Base-by-base conservation (phyloP, 768 basidiomycete species). In the Cystobasidiopsis lactophilus region DNA sequence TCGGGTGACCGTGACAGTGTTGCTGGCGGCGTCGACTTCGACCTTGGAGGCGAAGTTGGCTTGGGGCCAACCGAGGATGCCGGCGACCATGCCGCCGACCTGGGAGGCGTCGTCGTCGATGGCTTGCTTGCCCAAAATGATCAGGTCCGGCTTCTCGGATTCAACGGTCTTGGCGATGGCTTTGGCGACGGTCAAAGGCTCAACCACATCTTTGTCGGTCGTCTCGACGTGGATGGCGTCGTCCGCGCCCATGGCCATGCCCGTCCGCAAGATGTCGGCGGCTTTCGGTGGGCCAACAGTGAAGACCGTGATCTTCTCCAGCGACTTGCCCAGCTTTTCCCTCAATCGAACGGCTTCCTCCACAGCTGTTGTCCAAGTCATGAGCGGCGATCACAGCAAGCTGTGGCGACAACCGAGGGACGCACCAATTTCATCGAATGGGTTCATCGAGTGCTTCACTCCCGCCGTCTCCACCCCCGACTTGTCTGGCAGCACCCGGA, bases 291-390 rank as follows among this genome's bases (percentile, higher is more conserved):
- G 85, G 2, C 93, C 93, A 59, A 98, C 85, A n/a, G 85, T 82
- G 41, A 95, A 75, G 37, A 83, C 85, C 45, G 80, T 85, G 62
- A 98, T 96, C 51, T 78, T 79, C 60, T 80, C 78, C 57, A 95
- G 77, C 16, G 69, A 69, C 55, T 76, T 75, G 63, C 83, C 82
- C 61, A 78, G 74, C 52, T 74, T 74, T 64, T 93, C 85, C 33
- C 91, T 83, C n/a, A 95, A 70, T 44, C 86, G 82, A 45, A 95
- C 78, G 51, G 93, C 91, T 67, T 96, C 93, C 69, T 98, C 93
- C 51, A 98, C 82, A 52, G 91, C 91, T 89, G 96, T 96, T 70
- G n/a, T n/a, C n/a, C n/a, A n/a, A n/a, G n/a, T 98, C 93, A 66
- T 96, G 91, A 63, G 95, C 96, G 0, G 93, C 91, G 68, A 96